Evolutionary conservation across 176 grass and related monocot species (phyloP), one percentile per base, ranked within the genome.

Genomic region (Avena sativa): DNA sequence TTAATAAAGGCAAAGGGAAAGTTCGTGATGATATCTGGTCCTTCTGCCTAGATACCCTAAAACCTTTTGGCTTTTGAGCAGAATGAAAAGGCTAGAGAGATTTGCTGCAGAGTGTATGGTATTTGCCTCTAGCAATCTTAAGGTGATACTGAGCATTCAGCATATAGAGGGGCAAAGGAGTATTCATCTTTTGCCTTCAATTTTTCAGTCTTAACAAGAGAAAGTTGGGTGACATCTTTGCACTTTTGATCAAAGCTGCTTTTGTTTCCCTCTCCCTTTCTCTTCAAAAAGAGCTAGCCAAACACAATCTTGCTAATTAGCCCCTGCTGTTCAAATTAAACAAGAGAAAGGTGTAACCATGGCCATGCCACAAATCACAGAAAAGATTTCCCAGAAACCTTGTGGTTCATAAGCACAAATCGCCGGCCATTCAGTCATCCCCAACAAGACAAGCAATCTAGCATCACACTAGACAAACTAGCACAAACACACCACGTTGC

Each of bases 281-380:
- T 23, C 76, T 23, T 28, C 28, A 20, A 53, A 80, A 76, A 81
- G 58, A 75, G 36, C 20, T 2, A 66, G 16, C 63, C 70, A 46
- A 36, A 78, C 46, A 87, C 36, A 73, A 57, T 25, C 65, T 52
- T 84, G 81, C 44, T 48, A 76, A 53, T 13, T 53, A 40, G 70
- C 34, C 64, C 60, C 8, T 51, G 77, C 63, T 55, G 61, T 60
- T 73, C 20, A 66, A 53, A 21, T 25, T 49, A 49, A 9, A 68
- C 63, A 43, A 43, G 40, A 43, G 40, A 43, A 71, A 71, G 77
- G 77, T 81, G 61, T 82, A 85, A 53, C 50, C 50, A 71, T 74
- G 86, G 71, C 53, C 70, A 48, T 71, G 78, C 60, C 77, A 78
- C 78, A 81, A 66, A 77, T 38, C 77, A 81, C 51, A 80, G 60